Conservation (phyloP, 1,139 yeast species). For the Candida glucosophila region DNA sequence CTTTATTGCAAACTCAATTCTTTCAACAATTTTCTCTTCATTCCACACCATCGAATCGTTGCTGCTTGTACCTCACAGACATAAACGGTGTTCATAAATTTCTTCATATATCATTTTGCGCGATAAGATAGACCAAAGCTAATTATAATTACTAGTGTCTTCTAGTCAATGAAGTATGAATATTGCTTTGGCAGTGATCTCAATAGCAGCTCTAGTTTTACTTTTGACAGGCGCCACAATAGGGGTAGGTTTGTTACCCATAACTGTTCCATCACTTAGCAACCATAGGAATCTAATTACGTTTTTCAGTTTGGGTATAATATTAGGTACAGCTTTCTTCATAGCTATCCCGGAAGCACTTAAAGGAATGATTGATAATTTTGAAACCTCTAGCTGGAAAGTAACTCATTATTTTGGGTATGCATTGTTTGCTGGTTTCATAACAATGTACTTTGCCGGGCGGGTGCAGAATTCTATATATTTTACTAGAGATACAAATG, state of each 20-base stretch:
- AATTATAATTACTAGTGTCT: not conserved
- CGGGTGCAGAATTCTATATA: too few species aligned
- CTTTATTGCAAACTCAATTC: conserved; percentile 19
- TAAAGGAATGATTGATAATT: conserved; percentile 35
- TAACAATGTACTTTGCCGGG: conserved; percentile 33
- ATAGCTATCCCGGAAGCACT: conserved; percentile 68
- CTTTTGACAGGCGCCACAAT: too few species aligned
- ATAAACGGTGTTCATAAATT: too few species aligned
- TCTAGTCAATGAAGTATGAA: not conserved
- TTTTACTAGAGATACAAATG: too few species aligned
- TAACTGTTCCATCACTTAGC: too few species aligned
- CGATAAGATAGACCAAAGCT: too few species aligned
- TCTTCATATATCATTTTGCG: too few species aligned
- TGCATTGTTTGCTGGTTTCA: conserved; percentile 39
- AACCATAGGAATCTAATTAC: too few species aligned
- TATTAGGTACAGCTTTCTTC: conserved; percentile 56
- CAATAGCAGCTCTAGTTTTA: not conserved
- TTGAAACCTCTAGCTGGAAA: too few species aligned
- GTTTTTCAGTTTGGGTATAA: conserved; percentile 51
- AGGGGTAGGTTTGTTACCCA: too few species aligned
- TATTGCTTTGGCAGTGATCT: not conserved
- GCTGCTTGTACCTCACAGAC: too few species aligned
- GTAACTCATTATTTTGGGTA: too few species aligned
- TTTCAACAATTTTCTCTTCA: conserved; percentile 15
- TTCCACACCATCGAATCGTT: conserved; percentile 3